Conservation (phyloP, 352 stramenopile species). For the Globisporangium canariense region DNA sequence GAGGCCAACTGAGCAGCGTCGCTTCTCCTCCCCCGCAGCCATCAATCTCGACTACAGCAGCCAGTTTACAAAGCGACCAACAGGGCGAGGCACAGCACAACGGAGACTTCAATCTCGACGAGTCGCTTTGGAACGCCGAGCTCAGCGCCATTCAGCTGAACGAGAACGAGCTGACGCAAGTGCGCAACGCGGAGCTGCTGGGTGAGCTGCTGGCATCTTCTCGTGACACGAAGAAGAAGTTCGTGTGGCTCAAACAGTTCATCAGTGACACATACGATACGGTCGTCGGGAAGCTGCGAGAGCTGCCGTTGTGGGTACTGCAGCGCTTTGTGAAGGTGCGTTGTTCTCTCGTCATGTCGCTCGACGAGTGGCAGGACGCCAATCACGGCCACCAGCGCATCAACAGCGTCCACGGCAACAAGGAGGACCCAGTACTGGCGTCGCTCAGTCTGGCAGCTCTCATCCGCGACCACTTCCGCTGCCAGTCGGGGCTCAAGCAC, state of each 20-base stretch:
- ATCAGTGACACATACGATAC: constrained; percentile 71
- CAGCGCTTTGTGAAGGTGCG: constrained; percentile 28
- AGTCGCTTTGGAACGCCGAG: constrained; percentile 15
- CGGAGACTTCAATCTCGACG: constrained; percentile 20
- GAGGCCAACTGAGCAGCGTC: neutral
- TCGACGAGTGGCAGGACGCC: constrained; percentile 31
- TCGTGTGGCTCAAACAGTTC: constrained; percentile 60
- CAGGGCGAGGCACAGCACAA: neutral
- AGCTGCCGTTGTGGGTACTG: constrained; percentile 21
- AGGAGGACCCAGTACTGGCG: constrained; percentile 9
- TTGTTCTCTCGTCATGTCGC: constrained; percentile 49
- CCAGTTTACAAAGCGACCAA: neutral
- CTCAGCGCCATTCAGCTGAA: constrained; percentile 21
- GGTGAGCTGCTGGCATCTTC: constrained; percentile 28
- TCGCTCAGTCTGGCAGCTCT: constrained; percentile 37
- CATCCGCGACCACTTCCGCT: constrained; percentile 61
- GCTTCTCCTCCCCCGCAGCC: neutral
- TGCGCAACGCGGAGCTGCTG: constrained; percentile 11
- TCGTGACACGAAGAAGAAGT: constrained; percentile 43
- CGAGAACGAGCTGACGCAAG: constrained; percentile 19
- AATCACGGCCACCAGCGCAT: constrained; percentile 12
- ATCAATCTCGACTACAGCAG: neutral
- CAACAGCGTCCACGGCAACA: constrained; percentile 12
- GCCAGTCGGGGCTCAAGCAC: constrained; percentile 46
- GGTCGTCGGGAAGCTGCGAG: constrained; percentile 45